Conservation (phyloP, 805 yeast species). For the Diddensiella caesifluorescens region DNA sequence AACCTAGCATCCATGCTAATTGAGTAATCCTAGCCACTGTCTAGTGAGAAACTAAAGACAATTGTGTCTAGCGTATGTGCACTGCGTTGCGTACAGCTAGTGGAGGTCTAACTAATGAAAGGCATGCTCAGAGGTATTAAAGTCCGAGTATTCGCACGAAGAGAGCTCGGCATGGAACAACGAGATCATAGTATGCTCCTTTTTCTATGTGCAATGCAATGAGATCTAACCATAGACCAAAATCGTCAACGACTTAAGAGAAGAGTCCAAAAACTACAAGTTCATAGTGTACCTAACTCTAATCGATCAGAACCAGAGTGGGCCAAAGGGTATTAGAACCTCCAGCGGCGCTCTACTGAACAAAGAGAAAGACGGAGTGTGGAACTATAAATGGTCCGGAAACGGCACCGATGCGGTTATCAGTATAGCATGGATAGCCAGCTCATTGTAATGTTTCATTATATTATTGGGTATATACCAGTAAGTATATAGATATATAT, state of each 20-base stretch:
- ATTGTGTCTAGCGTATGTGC: not conserved
- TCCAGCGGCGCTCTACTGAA: constrained; percentile 23
- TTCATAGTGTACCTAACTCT: constrained; percentile 20
- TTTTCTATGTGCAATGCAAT: not conserved
- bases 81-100: too few species aligned
- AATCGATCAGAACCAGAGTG: constrained; percentile 15
- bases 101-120: too few species aligned
- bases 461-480: not conserved
- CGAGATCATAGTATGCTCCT: constrained; percentile 13
- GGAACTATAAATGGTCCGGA: constrained; percentile 23
- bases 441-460: constrained; percentile 6
- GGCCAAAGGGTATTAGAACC: constrained; percentile 23
- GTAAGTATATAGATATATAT: constrained; percentile 1
- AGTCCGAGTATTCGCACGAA: constrained; percentile 13
- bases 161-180: constrained; percentile 15
- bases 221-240: constrained; percentile 4
- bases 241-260: constrained; percentile 9
- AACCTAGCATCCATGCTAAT: not conserved
- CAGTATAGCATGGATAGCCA: constrained; percentile 23
- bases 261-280: constrained; percentile 20
- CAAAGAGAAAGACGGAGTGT: constrained; percentile 25
- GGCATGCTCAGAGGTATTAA: constrained; percentile 2
- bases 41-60: not conserved
- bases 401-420: constrained; percentile 20
- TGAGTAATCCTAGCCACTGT: not conserved